Evolutionary conservation across 257 asterid genomes (phyloP), one percentile per base, ranked within the genome.

Genomic region (Ilex asprella): DNA sequence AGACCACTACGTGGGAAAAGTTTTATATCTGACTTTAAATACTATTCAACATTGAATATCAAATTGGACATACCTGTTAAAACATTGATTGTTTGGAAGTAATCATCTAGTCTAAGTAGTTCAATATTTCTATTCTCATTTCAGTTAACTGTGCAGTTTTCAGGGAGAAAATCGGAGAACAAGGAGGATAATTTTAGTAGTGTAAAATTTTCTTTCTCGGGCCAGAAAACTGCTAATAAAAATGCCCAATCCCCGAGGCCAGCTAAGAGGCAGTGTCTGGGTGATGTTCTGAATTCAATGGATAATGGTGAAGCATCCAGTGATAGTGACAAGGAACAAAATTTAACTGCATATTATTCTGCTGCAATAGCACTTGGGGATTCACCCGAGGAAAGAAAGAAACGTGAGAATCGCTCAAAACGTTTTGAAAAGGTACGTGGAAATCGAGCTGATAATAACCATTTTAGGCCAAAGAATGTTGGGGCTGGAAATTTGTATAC

Each of bases 371-470:
- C 94, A 58, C 81, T 87, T 46, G 84, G 84, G 16, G 89, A 93
- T 73, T 74, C 94, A 30, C 90, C 91, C 1, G 99, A 89, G 73
- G 99, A 93, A 80, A 89, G 77, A 78, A 84, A 67, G 76, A 87
- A 85, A 60, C 94, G 99, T 6, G 97, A 93, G 81, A 82, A 74
- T 63, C 96, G 99, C 54, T 85, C 99, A 7, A 93, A 77, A 70
- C 96, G 99, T 72, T 93, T 93, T 84, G 97, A 93, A 55, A 87
- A 71, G 76, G 85, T 84, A 71, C 83, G 79, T 74, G 87, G 89
- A 71, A 80, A 73, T 70, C 88, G 85, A 61, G 52, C 73, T 52
- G 80, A 71, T 65, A 70, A 73, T 63, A 75, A 59, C 59, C 75
- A 78, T 67, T 69, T 58, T 31, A 80, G 72, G 77, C 74, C 70